Evolutionary conservation across 345 rosid species (phyloP), one percentile per base, ranked within the genome.

Genomic region (Aquilaria yunnanensis): DNA sequence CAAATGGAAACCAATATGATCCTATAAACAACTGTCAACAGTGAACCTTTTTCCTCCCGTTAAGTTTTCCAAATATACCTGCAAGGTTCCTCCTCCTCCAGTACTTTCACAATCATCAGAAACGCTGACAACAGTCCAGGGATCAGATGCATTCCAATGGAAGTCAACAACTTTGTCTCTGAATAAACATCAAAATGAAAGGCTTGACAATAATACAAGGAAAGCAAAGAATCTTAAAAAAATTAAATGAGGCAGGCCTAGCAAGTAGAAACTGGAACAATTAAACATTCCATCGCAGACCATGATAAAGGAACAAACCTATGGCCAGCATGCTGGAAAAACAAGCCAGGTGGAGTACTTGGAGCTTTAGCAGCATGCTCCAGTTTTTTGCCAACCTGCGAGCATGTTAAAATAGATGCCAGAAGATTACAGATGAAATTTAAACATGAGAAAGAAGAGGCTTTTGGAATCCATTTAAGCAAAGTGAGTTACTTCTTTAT

Each of bases 151-250:
- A 65, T 90, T 88, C 97, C 92, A 93, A 74, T 93, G 98, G 74
- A 90, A 90, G 73, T 93, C 98, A 14, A 93, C 96, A 12, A 93
- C 94, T 67, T 93, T 93, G 82, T 93, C 98, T 85, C 98, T 93
- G 69, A 4, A 56, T 32, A 57, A 60, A 60, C 29, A 12, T 33
- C 6, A 47, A 65, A 58, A 45, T n/a, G 12, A 54, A 62, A 29
- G 46, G 30, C 47, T 16, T 23, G 10, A 57, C 29, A 14, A 0
- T 43, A 30, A 10, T 5, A 14, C 34, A 43, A 43, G 41, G 14
- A 29, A 30, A 54, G 2, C 53, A 54, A 30, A 68, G 5, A 30
- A 4, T 37, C 5, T 23, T 4, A 9, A 48, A 54, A 6, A 63
- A 30, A 43, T 1, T 48, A 54, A 63, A 54, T 4, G 30, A 34